These are phyloP conservation scores for Serendipita sp. DNA, from an alignment of 768 basidiomycete genomes.

Conservation along the genomic window DNA sequence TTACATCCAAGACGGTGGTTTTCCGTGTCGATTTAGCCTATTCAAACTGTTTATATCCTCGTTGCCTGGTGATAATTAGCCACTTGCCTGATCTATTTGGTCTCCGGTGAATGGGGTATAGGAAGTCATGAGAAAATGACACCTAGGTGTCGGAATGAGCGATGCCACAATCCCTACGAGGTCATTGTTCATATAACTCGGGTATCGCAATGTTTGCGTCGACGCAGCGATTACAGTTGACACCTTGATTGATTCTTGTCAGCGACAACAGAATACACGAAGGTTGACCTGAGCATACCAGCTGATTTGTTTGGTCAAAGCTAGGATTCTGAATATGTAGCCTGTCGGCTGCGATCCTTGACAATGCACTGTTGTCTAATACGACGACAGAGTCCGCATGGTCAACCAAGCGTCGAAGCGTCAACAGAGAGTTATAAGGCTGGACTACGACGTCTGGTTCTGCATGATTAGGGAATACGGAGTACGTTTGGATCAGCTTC, in stretches of 20 bases:
- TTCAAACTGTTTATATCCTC: background rate
- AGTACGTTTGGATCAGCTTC: slow-evolving; percentile 98
- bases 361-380: slow-evolving; percentile 86
- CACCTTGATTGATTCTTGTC: slow-evolving; percentile 38
- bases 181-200: slow-evolving; percentile 99
- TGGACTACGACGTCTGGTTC: slow-evolving; percentile 97
- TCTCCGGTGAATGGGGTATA: slow-evolving; percentile 98
- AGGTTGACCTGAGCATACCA: slow-evolving; percentile 18
- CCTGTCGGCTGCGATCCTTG: slow-evolving; percentile 84
- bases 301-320: slow-evolving; percentile 85
- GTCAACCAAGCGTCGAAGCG: slow-evolving; percentile 84
- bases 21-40: slow-evolving; percentile 91
- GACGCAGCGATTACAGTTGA: slow-evolving; percentile 97
- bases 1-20: slow-evolving; percentile 95
- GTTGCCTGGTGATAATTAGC: background rate
- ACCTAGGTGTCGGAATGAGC: slow-evolving; percentile 90
- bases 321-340: slow-evolving; percentile 75
- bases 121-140: slow-evolving; percentile 97
- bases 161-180: slow-evolving; percentile 93
- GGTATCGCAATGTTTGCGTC: slow-evolving; percentile 92
- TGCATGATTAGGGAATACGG: slow-evolving; percentile 88
- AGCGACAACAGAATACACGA: background rate
- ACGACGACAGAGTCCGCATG: slow-evolving; percentile 97
- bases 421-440: slow-evolving; percentile 90
- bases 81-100: slow-evolving; percentile 77